phyloP scores from a whole-genome alignment of 108 stramenopile species.

The Nitzschia sp. region DNA sequence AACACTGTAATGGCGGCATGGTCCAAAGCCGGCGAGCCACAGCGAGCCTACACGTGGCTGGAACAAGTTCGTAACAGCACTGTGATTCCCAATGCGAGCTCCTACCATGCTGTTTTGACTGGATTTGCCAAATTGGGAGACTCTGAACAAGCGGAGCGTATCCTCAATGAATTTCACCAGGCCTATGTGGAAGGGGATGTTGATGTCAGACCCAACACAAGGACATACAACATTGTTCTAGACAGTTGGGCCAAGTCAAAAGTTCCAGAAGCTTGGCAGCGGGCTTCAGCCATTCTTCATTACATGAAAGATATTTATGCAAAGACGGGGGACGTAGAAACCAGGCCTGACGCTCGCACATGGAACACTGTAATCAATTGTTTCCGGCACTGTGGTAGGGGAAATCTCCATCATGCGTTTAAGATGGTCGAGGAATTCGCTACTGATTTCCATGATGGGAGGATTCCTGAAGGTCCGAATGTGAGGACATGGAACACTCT shows the following conservation, averaged over 20 bases:
- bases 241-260: slow-evolving; percentile 29
- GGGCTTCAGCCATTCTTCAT: slow-evolving; percentile 39
- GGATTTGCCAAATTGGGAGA: slow-evolving; percentile 42
- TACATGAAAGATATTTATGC: slow-evolving; percentile 35
- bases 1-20: slow-evolving; percentile 53
- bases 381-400: slow-evolving; percentile 19
- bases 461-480: slow-evolving; percentile 2
- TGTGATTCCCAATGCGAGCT: slow-evolving; percentile 14
- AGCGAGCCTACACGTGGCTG: slow-evolving; percentile 41
- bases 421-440: slow-evolving; percentile 17
- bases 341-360: slow-evolving; percentile 32
- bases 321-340: slow-evolving; percentile 10
- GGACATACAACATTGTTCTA: slow-evolving; percentile 42
- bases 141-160: slow-evolving; percentile 34
- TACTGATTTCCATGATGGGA: neutral
- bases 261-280: slow-evolving; percentile 29
- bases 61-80: slow-evolving; percentile 15
- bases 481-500: slow-evolving; percentile 33
- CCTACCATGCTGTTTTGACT: slow-evolving; percentile 38
- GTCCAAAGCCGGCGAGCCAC: slow-evolving; percentile 43
- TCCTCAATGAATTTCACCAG: slow-evolving; percentile 34
- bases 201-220: slow-evolving; percentile 22
- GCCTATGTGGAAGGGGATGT: slow-evolving; percentile 16
- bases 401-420: slow-evolving; percentile 23
- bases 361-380: slow-evolving; percentile 36